Evolutionary conservation across 2,329 filamentous ascomycete genomes (phyloP), one percentile per base, ranked within the genome.

Genomic region (Corynespora cassiicola): DNA sequence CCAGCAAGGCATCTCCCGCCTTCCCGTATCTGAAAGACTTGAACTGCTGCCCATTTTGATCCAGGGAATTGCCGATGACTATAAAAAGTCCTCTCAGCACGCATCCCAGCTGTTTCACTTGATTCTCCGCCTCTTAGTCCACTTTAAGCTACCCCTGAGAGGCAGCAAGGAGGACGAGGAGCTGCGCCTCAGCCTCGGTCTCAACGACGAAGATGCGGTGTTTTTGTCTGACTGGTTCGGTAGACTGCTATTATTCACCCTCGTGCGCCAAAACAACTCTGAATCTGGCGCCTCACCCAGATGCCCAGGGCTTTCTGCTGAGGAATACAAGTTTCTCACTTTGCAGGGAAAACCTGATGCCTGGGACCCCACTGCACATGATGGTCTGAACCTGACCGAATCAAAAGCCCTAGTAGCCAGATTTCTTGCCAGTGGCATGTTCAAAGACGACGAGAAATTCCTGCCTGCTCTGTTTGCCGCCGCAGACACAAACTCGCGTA

Each of bases 371-470:
- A 69, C 75, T 54, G 56, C 76, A 51, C 69, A 75, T 50, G 74
- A 85, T 55, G 81, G 85, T 0, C 66, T 89, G 35, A 87, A 84
- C 52, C 66, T 91, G 22, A 75, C 80, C 1, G 82, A 88, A 53
- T 85, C 85, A 4, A 90, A 91, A 59, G 77, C 83, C 4, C 80
- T 84, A 30, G 81, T 82, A 5, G 77, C 86, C 5, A 81, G 77
- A 15, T 84, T 97, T 37, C 73, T 99, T 14, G 84, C 87, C 3
- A 96, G 89, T 58, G 90, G 89, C 4, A 84, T 91, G 6, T 97
- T 99, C 66, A 84, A 75, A 0, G 90, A 96, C 45, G 71, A 82
- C 1, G 88, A 97, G 60, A 84, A 90, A 20, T 90, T 96, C 54
- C 67, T 96, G 9, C 87, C 92, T 0, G 87, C 90, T 1, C 70